Base-by-base conservation (phyloP, 2,329 filamentous ascomycete species). In the Colletotrichum lini region DNA sequence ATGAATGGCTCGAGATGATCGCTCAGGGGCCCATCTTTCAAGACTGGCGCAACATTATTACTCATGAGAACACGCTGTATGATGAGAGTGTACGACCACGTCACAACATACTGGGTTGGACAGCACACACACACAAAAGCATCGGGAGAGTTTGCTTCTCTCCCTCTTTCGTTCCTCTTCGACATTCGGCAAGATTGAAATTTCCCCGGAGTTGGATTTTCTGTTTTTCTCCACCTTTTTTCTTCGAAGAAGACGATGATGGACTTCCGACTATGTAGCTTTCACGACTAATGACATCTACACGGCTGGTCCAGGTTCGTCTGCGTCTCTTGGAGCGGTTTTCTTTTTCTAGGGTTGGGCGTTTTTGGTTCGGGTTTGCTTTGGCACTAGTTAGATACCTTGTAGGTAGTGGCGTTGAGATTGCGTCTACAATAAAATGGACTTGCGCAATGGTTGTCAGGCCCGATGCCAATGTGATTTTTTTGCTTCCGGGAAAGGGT, bases 51-150 rank as follows among this genome's bases (percentile, higher is more conserved):
- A 64, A 38, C 57, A 54, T 59, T 56, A 53, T 56, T 64, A 58
- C 56, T 72, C 65, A 72, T 53, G 69, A 72, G 69, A 53, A 69
- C 59, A 72, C 62, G 60, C 59, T 72, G 70, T 71, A 70, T 72
- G 69, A 73, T 72, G 64, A 62, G 60, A 56, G 72, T 72, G 72
- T 73, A 73, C 58, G 72, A 73, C 45, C 63, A 68, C 65, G 54
- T 68, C 65, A 38, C 65, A 67, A 54, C 69, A 73, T 68, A 65
- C 42, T 44, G 64, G 69, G 52, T 73, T 69, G 54, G 70, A 65
- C 67, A 73, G 72, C 53, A 73, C 68, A 73, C 68, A 72, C 56
- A 69, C 56, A 73, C 23, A 53, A 73, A 72, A 73, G 72, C 60
- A 73, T 73, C 58, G 63, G 68, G 30, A 30, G 59, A 52, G 42